Conservation (phyloP, 768 basidiomycete genomes). For the Calocybe gangraenosa region DNA sequence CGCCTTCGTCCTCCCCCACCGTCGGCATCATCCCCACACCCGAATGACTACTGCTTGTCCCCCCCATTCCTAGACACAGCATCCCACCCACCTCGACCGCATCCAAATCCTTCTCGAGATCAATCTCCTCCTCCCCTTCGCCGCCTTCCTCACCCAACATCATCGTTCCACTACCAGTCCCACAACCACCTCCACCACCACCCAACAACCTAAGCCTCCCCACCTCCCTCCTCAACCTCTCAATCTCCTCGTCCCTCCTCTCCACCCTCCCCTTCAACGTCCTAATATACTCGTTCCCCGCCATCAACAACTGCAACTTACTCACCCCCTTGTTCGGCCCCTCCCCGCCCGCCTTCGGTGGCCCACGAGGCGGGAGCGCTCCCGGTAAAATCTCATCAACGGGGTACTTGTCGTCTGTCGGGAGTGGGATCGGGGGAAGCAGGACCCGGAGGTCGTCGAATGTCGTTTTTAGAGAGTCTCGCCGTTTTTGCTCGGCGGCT, state of each 20-base stretch:
- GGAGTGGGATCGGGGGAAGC: slow-evolving; percentile 84
- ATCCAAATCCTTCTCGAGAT: slow-evolving; percentile 60
- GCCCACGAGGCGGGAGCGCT: slow-evolving; percentile 83
- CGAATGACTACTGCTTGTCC: no score
- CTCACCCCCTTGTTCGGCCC: slow-evolving; percentile 95
- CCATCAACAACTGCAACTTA: slow-evolving; percentile 88
- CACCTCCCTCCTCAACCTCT: slow-evolving; percentile 62
- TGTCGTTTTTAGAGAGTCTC: slow-evolving; percentile 93
- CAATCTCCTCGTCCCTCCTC: slow-evolving; percentile 77
- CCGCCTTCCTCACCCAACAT: slow-evolving; percentile 30
- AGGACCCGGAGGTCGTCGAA: slow-evolving; percentile 81
- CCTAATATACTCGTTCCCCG: slow-evolving; percentile 86
- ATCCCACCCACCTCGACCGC: slow-evolving; percentile 34
- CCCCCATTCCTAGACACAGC: neutral
- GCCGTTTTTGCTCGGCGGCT: slow-evolving; percentile 94
- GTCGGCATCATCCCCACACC: slow-evolving; percentile 5
- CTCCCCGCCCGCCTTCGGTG: slow-evolving; percentile 78
- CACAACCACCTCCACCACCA: no score
- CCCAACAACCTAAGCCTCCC: slow-evolving; percentile 24
- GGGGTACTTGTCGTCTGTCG: slow-evolving; percentile 66
- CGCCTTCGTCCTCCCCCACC: slow-evolving; percentile 13
- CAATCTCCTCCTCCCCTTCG: slow-evolving; percentile 23
- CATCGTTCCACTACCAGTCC: slow-evolving; percentile 23
- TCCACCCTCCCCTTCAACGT: slow-evolving; percentile 73
- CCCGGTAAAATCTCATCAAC: slow-evolving; percentile 81